Base-by-base conservation (phyloP, 1,284 basidiomycete species). In the Uromyces viciae-fabae region DNA sequence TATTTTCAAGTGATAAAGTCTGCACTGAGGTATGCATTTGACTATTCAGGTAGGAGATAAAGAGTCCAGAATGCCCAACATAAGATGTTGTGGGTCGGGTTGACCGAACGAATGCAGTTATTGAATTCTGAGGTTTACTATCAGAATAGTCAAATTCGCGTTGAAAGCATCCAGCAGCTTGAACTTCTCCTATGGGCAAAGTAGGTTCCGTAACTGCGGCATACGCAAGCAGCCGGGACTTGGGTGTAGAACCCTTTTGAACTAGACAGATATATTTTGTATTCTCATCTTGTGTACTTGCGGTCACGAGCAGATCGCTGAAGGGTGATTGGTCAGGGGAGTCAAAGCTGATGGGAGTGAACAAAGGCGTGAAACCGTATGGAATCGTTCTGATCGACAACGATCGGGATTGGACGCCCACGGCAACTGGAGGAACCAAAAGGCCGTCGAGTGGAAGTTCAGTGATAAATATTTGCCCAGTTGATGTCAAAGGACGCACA, bases 131-230 rank as follows among this genome's bases (percentile, higher is more conserved):
- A 74, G 33, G 25, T 14, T 60, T 31, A 25, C 11, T 33, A 28
- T 62, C 43, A 36, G 38, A 62, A 62, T 62, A 58, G 17, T 42
- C n/a, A n/a, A 38, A 38, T 14, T 62, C 33, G 42, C 5, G 8
- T 14, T 49, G 25, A 28, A 75, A 64, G 73, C 73, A 73, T 73
- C 56, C 38, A 46, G 58, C n/a, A 40, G 15, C 58, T 40, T 64
- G n/a, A 8, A 33, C 3, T 43, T 42, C 22, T 14, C 58, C 40
- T 28, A 40, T 64, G 28, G 31, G 42, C 0, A 22, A 28, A 14
- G 17, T 19, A 33, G 38, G 9, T 25, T 40, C 38, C 38, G 36
- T 33, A 22, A 46, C 19, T 22, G 58, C 14, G 25, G 73, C 73
- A 64, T 75, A 75, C 7, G 73, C 73, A 25, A 75, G 25, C 2